Conservation (phyloP, 371 early-diverging fungal genomes). For the Amoeboradix gromovi region DNA sequence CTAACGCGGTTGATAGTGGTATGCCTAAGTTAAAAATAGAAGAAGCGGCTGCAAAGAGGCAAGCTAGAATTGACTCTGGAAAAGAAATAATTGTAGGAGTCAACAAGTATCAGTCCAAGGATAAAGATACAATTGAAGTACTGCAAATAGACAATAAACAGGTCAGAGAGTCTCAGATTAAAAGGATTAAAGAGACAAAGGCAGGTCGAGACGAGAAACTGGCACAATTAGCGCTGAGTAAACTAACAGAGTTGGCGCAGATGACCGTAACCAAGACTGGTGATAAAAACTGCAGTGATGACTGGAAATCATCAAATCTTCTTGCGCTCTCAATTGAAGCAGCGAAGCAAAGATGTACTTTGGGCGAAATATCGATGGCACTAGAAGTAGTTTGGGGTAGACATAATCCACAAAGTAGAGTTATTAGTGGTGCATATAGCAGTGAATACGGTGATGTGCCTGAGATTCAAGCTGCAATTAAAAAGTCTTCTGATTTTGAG, state of each 20-base stretch:
- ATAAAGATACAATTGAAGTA: conserved; percentile 35
- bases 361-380: conserved; percentile 49
- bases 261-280: not conserved
- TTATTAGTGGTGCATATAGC: conserved; percentile 52
- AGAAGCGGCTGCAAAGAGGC: conserved; percentile 49
- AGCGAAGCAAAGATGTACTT: conserved; percentile 35
- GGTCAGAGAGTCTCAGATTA: conserved; percentile 32
- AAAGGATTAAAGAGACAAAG: conserved; percentile 21
- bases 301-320: conserved; percentile 19
- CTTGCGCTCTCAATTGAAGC: conserved; percentile 29
- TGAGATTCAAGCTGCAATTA: conserved; percentile 29
- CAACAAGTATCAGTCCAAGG: conserved; percentile 41
- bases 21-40: conserved; percentile 59
- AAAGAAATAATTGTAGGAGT: conserved; percentile 54
- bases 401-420: conserved; percentile 36
- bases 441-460: conserved; percentile 32
- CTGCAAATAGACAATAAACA: conserved; percentile 41
- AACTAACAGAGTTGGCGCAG: conserved; percentile 28
- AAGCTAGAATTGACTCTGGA: conserved; percentile 49
- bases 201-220: conserved; percentile 15
- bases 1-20: conserved; percentile 50
- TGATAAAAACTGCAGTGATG: not conserved
- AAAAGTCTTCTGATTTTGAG: conserved; percentile 12
- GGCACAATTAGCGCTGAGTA: conserved; percentile 21
- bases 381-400: conserved; percentile 44